Conservation (phyloP, 2,329 filamentous ascomycete species). For the Fusarium irregulare region DNA sequence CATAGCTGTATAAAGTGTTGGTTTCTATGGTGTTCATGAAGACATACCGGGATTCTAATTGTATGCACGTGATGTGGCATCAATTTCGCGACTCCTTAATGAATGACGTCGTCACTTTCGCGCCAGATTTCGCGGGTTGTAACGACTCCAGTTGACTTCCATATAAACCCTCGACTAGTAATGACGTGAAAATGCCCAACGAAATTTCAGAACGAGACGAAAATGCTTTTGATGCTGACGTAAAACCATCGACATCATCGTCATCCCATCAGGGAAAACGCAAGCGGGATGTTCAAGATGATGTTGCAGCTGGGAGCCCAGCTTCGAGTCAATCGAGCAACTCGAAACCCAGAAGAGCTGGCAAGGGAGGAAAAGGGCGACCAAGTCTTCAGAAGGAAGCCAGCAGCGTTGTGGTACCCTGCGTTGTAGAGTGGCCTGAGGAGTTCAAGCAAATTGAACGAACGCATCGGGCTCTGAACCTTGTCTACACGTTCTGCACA, state of each 20-base stretch:
- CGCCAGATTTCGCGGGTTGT: neutral
- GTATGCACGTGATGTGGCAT: conserved; percentile 53
- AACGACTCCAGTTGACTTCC: neutral
- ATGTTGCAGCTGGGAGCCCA: conserved; percentile 5
- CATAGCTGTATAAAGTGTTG: neutral
- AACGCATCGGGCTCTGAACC: conserved; percentile 85
- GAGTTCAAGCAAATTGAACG: conserved; percentile 78
- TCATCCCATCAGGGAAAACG: conserved; percentile 34
- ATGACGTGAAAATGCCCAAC: conserved; percentile 15
- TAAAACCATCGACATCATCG: neutral
- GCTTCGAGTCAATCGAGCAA: conserved; percentile 18
- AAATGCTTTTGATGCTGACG: neutral
- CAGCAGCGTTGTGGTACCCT: conserved; percentile 41
- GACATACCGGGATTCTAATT: neutral
- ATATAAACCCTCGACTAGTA: neutral
- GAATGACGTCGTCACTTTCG: conserved; percentile 39
- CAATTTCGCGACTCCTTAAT: conserved; percentile 48
- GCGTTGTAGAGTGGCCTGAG: conserved; percentile 74
- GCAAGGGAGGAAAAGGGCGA: conserved; percentile 19
- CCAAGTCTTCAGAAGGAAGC: conserved; percentile 30
- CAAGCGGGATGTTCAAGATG: conserved; percentile 33
- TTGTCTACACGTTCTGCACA: conserved; percentile 95
- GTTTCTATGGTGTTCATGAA: neutral
- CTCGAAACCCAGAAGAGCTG: conserved; percentile 6
- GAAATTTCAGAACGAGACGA: conserved; percentile 10